Base-by-base conservation (phyloP, 2,329 filamentous ascomycete species). In the Amphichorda felina region DNA sequence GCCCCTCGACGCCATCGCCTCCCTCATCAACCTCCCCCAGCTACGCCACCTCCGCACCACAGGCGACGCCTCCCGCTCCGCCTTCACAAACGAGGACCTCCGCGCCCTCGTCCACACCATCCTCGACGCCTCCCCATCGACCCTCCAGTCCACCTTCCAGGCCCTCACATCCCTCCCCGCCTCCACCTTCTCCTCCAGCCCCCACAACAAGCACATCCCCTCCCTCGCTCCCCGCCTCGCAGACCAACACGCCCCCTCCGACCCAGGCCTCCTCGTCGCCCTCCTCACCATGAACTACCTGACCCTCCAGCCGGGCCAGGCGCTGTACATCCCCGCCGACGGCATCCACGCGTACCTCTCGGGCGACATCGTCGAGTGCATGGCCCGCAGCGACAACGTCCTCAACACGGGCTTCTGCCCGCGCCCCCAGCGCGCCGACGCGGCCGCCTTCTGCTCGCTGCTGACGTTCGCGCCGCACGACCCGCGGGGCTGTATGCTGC, bases 341-440 rank as follows among this genome's bases (percentile, higher is more conserved):
- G 79, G 78, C 4, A 81, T 84, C 36, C 79, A 86, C 48, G 80
- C 80, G 0, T 86, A 84, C 48, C 61, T 86, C 0, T 68, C 69
- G 4, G 82, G 82, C 3, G 75, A 85, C 49, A 83, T 86, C 35
- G 74, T 86, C 45, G 81, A 86, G 54, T 85, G 80, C 56, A 86
- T 86, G 81, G 81, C 81, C 2, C 69, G 79, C 7, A 76, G 69
- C 15, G 78, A 86, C 59, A 84, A 85, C 39, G 80, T 87, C 2
- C 63, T 87, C 34, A 83, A 82, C 53, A 75, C 72, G 0, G 81
- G 82, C 0, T 84, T 88, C 61, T 86, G 79, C 44, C 79, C 81
- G 0, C 63, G 64, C 2, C 70, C 73, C 0, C 74, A 82, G 32
- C 66, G 79, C 10, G 70, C 82, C 47, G 73, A 64, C 30, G 61